Percentiles rank a stretch among this genome's conserved stretches.
phyloP scores from a whole-genome alignment of 2,329 filamentous ascomycete genomes.

The Curvularia sp. region DNA sequence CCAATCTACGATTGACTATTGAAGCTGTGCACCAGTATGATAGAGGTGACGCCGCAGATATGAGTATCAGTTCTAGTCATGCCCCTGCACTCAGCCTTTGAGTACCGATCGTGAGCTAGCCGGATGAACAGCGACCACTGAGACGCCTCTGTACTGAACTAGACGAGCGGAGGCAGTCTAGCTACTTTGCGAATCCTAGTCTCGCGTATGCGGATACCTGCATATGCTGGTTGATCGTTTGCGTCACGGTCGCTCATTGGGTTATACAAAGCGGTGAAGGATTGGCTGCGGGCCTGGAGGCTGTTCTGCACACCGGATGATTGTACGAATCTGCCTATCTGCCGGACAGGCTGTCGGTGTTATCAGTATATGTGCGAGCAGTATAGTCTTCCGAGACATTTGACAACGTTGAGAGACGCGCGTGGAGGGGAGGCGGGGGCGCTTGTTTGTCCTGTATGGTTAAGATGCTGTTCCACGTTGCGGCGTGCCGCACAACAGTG shows the following conservation, averaged over 20 bases:
- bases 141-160: background rate
- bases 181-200: background rate
- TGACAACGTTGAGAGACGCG: background rate
- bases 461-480: background rate
- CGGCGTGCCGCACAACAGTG: background rate
- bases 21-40: background rate
- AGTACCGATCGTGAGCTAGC: background rate
- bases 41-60: background rate
- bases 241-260: background rate
- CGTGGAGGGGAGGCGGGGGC: too few species aligned
- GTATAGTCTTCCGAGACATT: background rate
- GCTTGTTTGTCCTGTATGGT: background rate
- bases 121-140: background rate
- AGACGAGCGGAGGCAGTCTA: background rate
- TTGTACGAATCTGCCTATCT: background rate
- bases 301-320: background rate
- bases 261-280: background rate
- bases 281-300: slow-evolving; percentile 5
- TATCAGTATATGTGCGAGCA: background rate
- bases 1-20: background rate
- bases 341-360: background rate
- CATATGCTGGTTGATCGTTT: background rate
- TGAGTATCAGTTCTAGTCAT: background rate
- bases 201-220: slow-evolving; percentile 8
- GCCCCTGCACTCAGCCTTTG: background rate